phyloP scores from a whole-genome alignment of 2,329 filamentous ascomycete species.

The Fusarium aywerte region DNA sequence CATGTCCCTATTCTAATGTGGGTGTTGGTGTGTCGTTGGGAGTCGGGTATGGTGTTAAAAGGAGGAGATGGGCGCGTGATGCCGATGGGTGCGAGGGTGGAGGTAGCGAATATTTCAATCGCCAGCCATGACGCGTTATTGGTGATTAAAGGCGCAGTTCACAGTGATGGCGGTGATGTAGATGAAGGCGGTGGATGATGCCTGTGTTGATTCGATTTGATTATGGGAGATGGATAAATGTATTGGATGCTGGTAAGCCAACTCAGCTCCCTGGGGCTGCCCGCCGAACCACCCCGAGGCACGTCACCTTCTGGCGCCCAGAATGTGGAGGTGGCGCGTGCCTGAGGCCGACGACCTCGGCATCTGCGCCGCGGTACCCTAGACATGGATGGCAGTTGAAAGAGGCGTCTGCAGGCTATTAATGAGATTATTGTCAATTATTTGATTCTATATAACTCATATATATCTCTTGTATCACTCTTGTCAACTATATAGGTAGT shows the following conservation, averaged over 20 bases:
- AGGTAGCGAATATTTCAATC: slow-evolving; percentile 18
- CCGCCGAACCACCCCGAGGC: slow-evolving; percentile 39
- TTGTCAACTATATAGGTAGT: no score
- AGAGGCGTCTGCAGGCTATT: neutral
- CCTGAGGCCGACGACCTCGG: slow-evolving; percentile 41
- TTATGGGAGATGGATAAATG: slow-evolving; percentile 9
- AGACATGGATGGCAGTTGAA: slow-evolving; percentile 9
- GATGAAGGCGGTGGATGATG: slow-evolving; percentile 29
- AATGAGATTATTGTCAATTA: neutral
- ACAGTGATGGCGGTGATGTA: slow-evolving; percentile 14
- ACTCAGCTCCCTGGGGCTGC: slow-evolving; percentile 11
- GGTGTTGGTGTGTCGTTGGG: neutral
- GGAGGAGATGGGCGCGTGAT: slow-evolving; percentile 30
- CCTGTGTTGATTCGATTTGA: slow-evolving; percentile 18
- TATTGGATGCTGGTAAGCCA: slow-evolving; percentile 11
- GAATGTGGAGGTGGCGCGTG: slow-evolving; percentile 40
- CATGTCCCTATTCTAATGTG: slow-evolving; percentile 26
- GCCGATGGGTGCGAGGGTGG: slow-evolving; percentile 11
- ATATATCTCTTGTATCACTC: rapidly evolving
- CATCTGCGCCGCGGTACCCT: slow-evolving; percentile 30
- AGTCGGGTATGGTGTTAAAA: slow-evolving; percentile 20
- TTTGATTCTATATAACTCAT: rapidly evolving
- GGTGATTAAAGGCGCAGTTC: neutral
- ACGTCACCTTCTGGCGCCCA: slow-evolving; percentile 37
- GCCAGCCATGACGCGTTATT: slow-evolving; percentile 35